These are phyloP conservation scores for Lachnellula arida DNA, from an alignment of 2,329 filamentous ascomycete genomes.

Conservation along the genomic window DNA sequence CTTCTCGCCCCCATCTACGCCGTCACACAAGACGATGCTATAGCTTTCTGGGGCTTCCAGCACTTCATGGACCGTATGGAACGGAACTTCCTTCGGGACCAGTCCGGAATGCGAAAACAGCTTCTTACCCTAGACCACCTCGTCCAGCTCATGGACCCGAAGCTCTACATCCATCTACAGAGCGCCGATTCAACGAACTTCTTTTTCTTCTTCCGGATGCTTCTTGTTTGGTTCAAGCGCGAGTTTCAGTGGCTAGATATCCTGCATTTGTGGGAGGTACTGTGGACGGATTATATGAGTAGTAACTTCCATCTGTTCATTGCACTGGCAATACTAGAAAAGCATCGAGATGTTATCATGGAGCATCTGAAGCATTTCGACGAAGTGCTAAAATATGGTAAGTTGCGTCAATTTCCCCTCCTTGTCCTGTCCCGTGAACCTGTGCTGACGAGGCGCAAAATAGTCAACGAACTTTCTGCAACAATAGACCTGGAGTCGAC, in stretches of 20 bases:
- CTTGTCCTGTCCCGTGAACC: not conserved
- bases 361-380: constrained; percentile 91
- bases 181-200: constrained; percentile 95
- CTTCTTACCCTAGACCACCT: constrained; percentile 88
- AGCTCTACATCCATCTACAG: constrained; percentile 85
- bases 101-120: constrained; percentile 93
- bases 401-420: constrained; percentile 16
- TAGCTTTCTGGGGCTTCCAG: constrained; percentile 96
- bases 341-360: constrained; percentile 95
- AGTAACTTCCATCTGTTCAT: constrained; percentile 94
- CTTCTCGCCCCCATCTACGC: constrained; percentile 93
- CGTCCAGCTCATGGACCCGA: constrained; percentile 93
- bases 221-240: constrained; percentile 97
- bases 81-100: constrained; percentile 90
- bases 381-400: constrained; percentile 94
- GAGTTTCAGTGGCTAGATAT: constrained; percentile 91
- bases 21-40: constrained; percentile 92
- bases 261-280: constrained; percentile 79
- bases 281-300: constrained; percentile 91
- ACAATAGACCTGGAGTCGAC: constrained; percentile 88
- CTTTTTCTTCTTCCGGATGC: constrained; percentile 99
- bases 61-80: constrained; percentile 98
- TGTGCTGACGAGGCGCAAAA: constrained; percentile 1
- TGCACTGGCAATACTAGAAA: constrained; percentile 89
- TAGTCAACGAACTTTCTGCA: constrained; percentile 90